These are phyloP conservation scores for Umbilicus rupestris DNA, from an alignment of 164 flowering plant species.

Conservation along the genomic window DNA sequence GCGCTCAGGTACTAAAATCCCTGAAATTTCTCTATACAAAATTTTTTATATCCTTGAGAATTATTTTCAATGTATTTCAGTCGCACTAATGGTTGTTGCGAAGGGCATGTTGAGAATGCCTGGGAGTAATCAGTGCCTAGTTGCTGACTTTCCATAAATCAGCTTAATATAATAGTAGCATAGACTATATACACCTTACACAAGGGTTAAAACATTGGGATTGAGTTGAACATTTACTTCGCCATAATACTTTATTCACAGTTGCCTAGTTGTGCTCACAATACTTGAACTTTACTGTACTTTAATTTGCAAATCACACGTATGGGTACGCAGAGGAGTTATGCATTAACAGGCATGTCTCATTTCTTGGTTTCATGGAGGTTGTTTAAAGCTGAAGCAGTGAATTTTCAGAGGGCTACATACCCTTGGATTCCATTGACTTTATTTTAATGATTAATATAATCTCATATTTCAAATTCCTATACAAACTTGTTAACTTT, in stretches of 20 bases:
- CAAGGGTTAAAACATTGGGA: neutral
- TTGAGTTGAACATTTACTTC: neutral
- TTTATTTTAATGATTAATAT: neutral
- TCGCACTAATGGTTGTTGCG: neutral
- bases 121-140: slow-evolving; percentile 1
- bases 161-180: neutral
- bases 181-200: neutral
- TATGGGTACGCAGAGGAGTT: neutral
- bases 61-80: neutral
- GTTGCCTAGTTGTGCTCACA: neutral
- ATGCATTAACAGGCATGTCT: too few relatives aligned
- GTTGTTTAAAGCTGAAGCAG: neutral
- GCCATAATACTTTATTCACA: neutral
- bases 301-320: neutral
- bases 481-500: neutral
- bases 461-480: neutral
- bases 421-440: neutral
- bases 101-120: neutral
- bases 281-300: neutral
- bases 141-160: neutral
- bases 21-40: neutral
- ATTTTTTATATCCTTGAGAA: neutral
- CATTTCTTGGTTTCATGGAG: neutral
- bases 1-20: slow-evolving; percentile 49
- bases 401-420: neutral